These are phyloP conservation scores for Aspergillus tamarii DNA, from an alignment of 2,329 filamentous ascomycete genomes.

Conservation along the genomic window DNA sequence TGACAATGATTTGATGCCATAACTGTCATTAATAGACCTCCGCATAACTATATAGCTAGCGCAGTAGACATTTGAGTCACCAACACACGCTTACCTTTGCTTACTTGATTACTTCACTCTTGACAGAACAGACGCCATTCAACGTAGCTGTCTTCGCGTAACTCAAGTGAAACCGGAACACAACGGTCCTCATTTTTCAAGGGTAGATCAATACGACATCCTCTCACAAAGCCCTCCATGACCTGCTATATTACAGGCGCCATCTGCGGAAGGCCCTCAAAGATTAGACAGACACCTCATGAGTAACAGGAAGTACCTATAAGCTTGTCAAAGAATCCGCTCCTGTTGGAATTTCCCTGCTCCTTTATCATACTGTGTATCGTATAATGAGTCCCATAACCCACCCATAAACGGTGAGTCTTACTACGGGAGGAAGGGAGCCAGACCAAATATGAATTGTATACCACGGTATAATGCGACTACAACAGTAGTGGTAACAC, in stretches of 20 bases:
- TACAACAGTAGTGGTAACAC: not conserved
- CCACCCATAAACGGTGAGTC: fast-evolving
- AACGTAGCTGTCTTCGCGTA: not conserved
- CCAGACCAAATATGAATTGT: not conserved
- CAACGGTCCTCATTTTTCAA: not conserved
- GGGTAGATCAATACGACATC: not conserved
- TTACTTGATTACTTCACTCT: too few species aligned
- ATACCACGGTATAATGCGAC: not conserved
- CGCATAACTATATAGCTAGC: too few species aligned
- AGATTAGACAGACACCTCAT: not conserved
- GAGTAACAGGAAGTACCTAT: not conserved
- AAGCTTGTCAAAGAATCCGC: not conserved
- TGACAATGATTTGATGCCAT: too few species aligned
- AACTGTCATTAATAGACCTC: too few species aligned
- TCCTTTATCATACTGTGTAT: not conserved
- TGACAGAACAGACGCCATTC: not conserved
- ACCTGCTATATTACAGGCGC: not conserved
- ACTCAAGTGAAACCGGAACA: too few species aligned
- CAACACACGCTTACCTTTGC: too few species aligned
- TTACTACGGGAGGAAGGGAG: not conserved
- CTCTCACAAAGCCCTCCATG: not conserved
- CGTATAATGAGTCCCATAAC: not conserved
- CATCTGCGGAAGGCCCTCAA: not conserved
- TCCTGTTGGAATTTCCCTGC: not conserved
- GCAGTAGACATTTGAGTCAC: too few species aligned